Evolutionary conservation across 306 rosid species (phyloP), one percentile per base, ranked within the genome.

Genomic region (Citrullus mucosospermus): DNA sequence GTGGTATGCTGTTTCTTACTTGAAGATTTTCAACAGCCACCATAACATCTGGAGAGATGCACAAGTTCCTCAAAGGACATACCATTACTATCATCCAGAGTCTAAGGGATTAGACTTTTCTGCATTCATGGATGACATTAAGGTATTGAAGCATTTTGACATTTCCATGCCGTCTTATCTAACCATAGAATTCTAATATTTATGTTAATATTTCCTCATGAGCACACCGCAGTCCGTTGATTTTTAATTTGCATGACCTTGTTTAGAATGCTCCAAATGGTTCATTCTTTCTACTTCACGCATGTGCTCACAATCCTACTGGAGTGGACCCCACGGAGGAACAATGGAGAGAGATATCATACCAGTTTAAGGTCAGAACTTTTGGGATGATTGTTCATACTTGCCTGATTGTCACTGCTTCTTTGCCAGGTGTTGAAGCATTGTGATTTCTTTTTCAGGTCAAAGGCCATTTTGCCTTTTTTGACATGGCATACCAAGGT

Each of bases 401-500:
- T 39, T 72, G 20, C 51, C 46, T 22, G n/a, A 10, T 48, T 57
- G 60, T 63, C n/a, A 4, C 43, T 69, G 8, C 6, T 61, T 82
- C 48, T 74, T 48, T 46, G 20, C 71, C 80, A 75, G 77, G 54
- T 60, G 2, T 44, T 75, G 50, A 54, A 25, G 54, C 77, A 70
- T 62, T 60, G 22, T 75, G 34, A 78, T 74, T 79, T 65, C 15
- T 48, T 51, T 89, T 85, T 66, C 91, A 95, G 98, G 90, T 82
- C 55, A 95, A 92, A 82, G 93, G 92, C 67, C 98, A 92, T 86
- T 91, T 92, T 82, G 85, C 98, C 78, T 87, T 95, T 84, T 95
- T 95, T 84, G 98, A 95, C 89, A 92, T 92, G 97, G 98, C 98
- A 78, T 95, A 91, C 83, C 98, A 95, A 95, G 98, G 98, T 82